Percentiles rank a stretch among this genome's conserved stretches.
phyloP scores from a whole-genome alignment of 805 yeast species.

The Citeromyces matritensis region DNA sequence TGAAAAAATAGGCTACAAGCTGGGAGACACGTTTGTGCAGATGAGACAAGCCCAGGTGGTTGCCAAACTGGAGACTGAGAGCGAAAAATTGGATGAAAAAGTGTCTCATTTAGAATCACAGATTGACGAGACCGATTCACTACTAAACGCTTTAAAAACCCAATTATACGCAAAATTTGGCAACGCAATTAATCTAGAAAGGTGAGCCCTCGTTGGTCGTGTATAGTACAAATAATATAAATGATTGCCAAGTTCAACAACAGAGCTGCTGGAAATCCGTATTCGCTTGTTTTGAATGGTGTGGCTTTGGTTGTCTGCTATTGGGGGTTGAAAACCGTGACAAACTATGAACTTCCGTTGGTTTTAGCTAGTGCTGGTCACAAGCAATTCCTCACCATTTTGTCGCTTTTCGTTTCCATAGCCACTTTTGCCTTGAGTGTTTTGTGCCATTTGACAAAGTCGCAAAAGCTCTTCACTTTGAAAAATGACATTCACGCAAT shows the following conservation, averaged over 20 bases:
- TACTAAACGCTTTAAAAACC: constrained; percentile 48
- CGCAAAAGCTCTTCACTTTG: constrained; percentile 11
- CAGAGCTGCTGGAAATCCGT: constrained; percentile 2
- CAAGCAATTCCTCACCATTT: constrained; percentile 57
- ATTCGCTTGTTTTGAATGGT: constrained; percentile 1
- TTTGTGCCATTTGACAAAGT: constrained; percentile 16
- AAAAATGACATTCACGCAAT: constrained; percentile 34
- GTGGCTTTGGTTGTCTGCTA: constrained; percentile 1
- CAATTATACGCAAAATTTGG: constrained; percentile 85
- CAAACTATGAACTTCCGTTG: constrained; percentile 25
- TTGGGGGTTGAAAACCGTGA: constrained; percentile 1
- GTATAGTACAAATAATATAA: not conserved
- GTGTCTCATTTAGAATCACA: constrained; percentile 29
- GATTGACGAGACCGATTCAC: constrained; percentile 35
- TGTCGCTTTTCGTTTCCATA: constrained; percentile 35
- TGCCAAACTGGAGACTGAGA: constrained; percentile 50
- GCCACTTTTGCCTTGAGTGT: constrained; percentile 23
- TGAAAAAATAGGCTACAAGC: constrained; percentile 55
- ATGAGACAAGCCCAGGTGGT: constrained; percentile 54
- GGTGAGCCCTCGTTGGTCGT: constrained; percentile 12
- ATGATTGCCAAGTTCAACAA: not conserved
- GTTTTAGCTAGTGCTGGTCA: constrained; percentile 44
- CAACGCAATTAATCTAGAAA: constrained; percentile 71
- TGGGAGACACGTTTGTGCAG: constrained; percentile 72
- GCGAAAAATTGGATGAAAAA: constrained; percentile 31